Evolutionary conservation across 2,329 filamentous ascomycete species (phyloP).

Genomic region (Epichloe scottii): DNA sequence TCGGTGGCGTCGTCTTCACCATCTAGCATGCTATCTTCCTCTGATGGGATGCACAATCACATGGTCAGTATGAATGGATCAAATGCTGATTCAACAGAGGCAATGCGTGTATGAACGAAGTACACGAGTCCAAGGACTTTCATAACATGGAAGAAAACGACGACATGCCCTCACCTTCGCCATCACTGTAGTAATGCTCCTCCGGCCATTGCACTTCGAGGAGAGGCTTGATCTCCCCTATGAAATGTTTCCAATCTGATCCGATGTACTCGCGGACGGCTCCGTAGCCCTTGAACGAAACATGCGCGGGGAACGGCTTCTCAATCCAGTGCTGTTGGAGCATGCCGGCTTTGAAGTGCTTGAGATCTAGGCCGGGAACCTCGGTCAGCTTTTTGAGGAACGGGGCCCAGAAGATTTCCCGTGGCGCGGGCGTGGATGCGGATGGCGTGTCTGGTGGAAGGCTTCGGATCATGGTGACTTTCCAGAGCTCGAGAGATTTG

Average conservation of each 20-base stretch:
- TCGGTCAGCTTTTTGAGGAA: constrained; percentile 24
- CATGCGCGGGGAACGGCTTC: constrained; percentile 4
- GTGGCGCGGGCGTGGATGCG: not conserved
- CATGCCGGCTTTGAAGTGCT: constrained; percentile 19
- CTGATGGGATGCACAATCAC: not conserved
- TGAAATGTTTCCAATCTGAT: constrained; percentile 22
- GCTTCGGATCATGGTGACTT: constrained; percentile 19
- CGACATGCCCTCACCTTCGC: not conserved
- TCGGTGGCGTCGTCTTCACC: not conserved
- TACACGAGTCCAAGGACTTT: not conserved
- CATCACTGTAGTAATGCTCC: not conserved
- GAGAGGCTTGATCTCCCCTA: constrained; percentile 16
- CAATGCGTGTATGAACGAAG: not conserved
- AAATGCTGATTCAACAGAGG: not conserved
- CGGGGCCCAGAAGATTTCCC: constrained; percentile 24
- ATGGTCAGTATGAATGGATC: too few relatives aligned
- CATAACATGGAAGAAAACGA: not conserved
- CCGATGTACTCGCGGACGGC: constrained; percentile 18
- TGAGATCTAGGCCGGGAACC: constrained; percentile 20
- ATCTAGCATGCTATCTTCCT: not conserved
- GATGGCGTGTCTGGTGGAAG: constrained; percentile 2
- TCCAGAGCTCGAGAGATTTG: constrained; percentile 32
- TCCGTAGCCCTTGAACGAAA: constrained; percentile 6
- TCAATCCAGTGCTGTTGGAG: constrained; percentile 15
- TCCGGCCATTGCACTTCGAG: constrained; percentile 7